Conservation (phyloP, 2,329 filamentous ascomycete genomes). For the Colletotrichum tabaci region DNA sequence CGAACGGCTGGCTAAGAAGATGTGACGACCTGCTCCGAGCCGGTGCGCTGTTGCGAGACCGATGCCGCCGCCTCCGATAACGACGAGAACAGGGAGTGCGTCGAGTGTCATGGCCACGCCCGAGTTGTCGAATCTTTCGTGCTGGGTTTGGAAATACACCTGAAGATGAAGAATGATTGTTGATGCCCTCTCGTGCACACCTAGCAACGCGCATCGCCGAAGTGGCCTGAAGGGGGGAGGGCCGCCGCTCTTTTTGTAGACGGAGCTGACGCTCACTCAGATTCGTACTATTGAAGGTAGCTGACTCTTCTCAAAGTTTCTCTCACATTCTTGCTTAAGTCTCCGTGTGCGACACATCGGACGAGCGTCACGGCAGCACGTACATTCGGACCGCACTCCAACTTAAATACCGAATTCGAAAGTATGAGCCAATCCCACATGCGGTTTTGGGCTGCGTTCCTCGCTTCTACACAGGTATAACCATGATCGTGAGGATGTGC, state of each 20-base stretch:
- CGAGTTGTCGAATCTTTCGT: too few relatives aligned
- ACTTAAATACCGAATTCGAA: background rate
- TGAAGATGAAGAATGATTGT: background rate
- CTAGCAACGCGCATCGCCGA: background rate
- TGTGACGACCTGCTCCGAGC: conserved; percentile 13
- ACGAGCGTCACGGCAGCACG: background rate
- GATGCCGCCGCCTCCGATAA: conserved; percentile 33
- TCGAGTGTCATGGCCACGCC: background rate
- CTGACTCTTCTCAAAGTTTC: too few relatives aligned
- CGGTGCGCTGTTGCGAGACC: conserved; percentile 25
- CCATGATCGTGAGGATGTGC: background rate
- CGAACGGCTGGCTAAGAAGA: conserved; percentile 12
- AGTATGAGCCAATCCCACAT: background rate
- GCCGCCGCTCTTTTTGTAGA: background rate
- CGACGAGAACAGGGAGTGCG: conserved; percentile 14
- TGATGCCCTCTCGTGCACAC: too few relatives aligned
- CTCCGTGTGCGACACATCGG: background rate
- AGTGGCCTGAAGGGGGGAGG: too few relatives aligned
- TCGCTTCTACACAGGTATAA: background rate
- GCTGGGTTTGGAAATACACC: too few relatives aligned
- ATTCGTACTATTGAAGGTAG: too few relatives aligned
- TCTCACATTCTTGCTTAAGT: background rate
- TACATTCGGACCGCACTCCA: background rate
- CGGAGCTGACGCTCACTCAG: background rate
- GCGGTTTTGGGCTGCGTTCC: too few relatives aligned